phyloP scores from a whole-genome alignment of 2,329 filamentous ascomycete species.

The Pseudogymnoascus sp. region DNA sequence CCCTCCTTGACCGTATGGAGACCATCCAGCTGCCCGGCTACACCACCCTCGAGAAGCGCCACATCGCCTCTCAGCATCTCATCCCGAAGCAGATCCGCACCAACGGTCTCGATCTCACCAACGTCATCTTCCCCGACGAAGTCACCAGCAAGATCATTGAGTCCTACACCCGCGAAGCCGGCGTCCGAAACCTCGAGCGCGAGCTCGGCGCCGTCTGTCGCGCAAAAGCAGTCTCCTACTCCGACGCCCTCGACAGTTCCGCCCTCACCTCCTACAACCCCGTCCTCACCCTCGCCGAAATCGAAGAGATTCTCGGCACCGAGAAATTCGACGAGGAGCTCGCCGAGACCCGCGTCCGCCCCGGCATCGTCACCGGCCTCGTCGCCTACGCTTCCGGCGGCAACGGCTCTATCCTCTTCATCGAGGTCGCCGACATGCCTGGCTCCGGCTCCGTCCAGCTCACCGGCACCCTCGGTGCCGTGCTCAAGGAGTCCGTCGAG shows the following conservation, averaged over 20 bases:
- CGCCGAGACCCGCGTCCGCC: slow-evolving; percentile 73
- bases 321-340: slow-evolving; percentile 95
- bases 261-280: slow-evolving; percentile 62
- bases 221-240: slow-evolving; percentile 89
- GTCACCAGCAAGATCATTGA: slow-evolving; percentile 95
- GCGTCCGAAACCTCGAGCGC: slow-evolving; percentile 90
- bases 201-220: slow-evolving; percentile 93
- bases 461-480: slow-evolving; percentile 91
- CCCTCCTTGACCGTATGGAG: slow-evolving; percentile 93
- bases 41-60: slow-evolving; percentile 92
- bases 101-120: slow-evolving; percentile 72
- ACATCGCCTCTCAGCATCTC: slow-evolving; percentile 89
- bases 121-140: slow-evolving; percentile 70
- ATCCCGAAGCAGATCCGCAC: slow-evolving; percentile 90
- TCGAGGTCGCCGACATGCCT: slow-evolving; percentile 96
- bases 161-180: slow-evolving; percentile 91
- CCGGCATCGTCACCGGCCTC: slow-evolving; percentile 90
- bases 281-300: slow-evolving; percentile 65
- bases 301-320: slow-evolving; percentile 86
- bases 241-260: slow-evolving; percentile 75
- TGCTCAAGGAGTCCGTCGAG: slow-evolving; percentile 94
- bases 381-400: slow-evolving; percentile 91
- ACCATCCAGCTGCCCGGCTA: slow-evolving; percentile 90
- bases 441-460: slow-evolving; percentile 87
- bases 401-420: slow-evolving; percentile 94